phyloP scores from a whole-genome alignment of 371 early-diverging fungal species.

The Paraphysoderma sedebokerense region DNA sequence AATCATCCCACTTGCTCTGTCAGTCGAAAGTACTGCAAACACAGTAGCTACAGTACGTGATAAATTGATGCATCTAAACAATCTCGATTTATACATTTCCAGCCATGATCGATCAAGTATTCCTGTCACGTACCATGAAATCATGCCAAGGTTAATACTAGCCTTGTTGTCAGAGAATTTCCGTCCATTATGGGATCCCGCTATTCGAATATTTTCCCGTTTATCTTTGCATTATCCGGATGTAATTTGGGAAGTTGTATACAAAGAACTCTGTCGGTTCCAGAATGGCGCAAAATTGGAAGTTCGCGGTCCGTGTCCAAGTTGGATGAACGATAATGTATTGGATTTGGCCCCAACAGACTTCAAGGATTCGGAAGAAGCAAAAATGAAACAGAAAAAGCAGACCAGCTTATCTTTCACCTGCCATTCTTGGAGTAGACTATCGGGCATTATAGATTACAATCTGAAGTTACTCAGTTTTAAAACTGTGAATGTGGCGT shows the following conservation, averaged over 20 bases:
- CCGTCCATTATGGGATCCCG: conserved; percentile 68
- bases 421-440: too few relatives aligned
- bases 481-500: too few relatives aligned
- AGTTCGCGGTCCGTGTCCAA: too few relatives aligned
- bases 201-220: conserved; percentile 32
- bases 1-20: too few relatives aligned
- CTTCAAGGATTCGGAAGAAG: too few relatives aligned
- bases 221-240: conserved; percentile 13
- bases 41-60: conserved; percentile 52
- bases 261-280: background rate
- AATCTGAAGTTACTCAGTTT: too few relatives aligned
- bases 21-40: conserved; percentile 41
- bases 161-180: conserved; percentile 57
- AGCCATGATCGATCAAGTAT: conserved; percentile 39
- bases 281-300: too few relatives aligned
- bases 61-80: conserved; percentile 51
- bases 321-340: too few relatives aligned
- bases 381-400: too few relatives aligned
- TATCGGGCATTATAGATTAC: too few relatives aligned
- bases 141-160: conserved; percentile 36
- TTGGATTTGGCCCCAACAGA: too few relatives aligned
- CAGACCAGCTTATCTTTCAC: too few relatives aligned
- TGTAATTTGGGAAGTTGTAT: conserved; percentile 2
- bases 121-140: conserved; percentile 40
- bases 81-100: conserved; percentile 33